Base-by-base conservation (phyloP, 148 eudicot species). In the Chenopodium formosanum region DNA sequence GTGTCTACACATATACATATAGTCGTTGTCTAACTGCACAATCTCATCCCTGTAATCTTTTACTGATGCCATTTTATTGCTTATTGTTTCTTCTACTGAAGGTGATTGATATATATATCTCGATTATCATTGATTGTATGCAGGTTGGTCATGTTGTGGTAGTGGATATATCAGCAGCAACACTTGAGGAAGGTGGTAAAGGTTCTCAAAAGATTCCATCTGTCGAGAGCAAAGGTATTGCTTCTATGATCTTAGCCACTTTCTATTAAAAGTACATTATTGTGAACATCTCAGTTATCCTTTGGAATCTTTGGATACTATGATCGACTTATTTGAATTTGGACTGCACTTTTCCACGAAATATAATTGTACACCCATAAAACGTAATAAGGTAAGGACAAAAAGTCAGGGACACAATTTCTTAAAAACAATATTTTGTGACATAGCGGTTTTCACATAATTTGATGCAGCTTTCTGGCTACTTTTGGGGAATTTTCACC, bases 91-190 rank as follows among this genome's bases (percentile, higher is more conserved):
- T 14, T 32, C 52, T 68, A 74, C 9, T 31, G 52, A 29, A 63
- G 80, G 52, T 71, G 25, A 27, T 27, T 27, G 29, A 27, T 27
- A n/a, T 66, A 29, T 37, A 53, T 27, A 52, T 83, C 47, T 80
- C 13, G 2, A 16, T 53, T 53, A 14, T 77, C 48, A 32, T 52
- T 40, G 60, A 37, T 80, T 70, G 56, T 69, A 48, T 48, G 37
- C 89, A 97, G 99, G 82, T 83, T 63, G 98, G 98, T 75, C 98
- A 97, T 90, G 94, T 97, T 72, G 97, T 87, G n/a, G 90, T 94
- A 62, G 89, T 97, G 50, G 95, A 97, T 87, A 90, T 97, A 82
- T 97, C 99, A 73, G 99, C 99, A 80, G 84, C 90, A 66, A 92
- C 97, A 52, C 78, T 91, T 85, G 98, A 90, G 81, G 81, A 89